Percentiles rank a stretch among this genome's conserved stretches.
Evolutionary conservation across 1,139 yeast species (phyloP).

Genomic region (Geotrichum klebahnii): DNA sequence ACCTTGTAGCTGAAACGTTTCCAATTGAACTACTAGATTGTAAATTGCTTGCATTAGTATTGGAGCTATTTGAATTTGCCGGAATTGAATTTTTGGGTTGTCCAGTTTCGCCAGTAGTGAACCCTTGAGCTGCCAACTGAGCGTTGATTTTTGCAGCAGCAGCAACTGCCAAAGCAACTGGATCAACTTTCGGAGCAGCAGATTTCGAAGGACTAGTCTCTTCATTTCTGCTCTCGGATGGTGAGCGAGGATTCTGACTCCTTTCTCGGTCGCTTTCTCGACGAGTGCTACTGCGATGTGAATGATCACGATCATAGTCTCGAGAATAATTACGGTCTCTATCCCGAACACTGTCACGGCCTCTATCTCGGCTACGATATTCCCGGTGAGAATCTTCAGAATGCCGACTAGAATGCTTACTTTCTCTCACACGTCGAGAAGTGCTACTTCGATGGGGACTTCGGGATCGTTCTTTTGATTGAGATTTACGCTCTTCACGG

Average conservation of each 20-base stretch:
- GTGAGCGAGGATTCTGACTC: background rate
- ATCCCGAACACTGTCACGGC: conserved; percentile 16
- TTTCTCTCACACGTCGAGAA: conserved; percentile 11
- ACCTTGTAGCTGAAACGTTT: background rate
- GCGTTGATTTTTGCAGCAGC: conserved; percentile 40
- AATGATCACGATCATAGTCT: conserved; percentile 20
- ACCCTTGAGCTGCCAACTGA: conserved; percentile 27
- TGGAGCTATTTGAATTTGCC: background rate
- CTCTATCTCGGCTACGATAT: conserved; percentile 8
- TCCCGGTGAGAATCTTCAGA: background rate
- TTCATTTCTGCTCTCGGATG: background rate
- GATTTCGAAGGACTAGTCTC: conserved; percentile 2
- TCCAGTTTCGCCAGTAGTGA: conserved; percentile 9
- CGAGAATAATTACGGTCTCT: conserved; percentile 18
- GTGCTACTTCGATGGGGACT: conserved; percentile 13
- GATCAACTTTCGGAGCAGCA: conserved; percentile 25
- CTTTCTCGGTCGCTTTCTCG: conserved; percentile 15
- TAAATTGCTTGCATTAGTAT: background rate
- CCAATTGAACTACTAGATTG: conserved; percentile 1
- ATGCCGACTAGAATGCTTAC: conserved; percentile 10
- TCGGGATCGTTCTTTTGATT: conserved; percentile 8
- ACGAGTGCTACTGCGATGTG: conserved; percentile 20
- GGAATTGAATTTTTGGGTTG: conserved; percentile 9
- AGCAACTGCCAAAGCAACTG: conserved; percentile 35
- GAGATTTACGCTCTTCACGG: conserved; percentile 11